Evolutionary conservation across 1,284 basidiomycete species (phyloP), one percentile per base, ranked within the genome.

Genomic region (Xerocomus nothofagi): DNA sequence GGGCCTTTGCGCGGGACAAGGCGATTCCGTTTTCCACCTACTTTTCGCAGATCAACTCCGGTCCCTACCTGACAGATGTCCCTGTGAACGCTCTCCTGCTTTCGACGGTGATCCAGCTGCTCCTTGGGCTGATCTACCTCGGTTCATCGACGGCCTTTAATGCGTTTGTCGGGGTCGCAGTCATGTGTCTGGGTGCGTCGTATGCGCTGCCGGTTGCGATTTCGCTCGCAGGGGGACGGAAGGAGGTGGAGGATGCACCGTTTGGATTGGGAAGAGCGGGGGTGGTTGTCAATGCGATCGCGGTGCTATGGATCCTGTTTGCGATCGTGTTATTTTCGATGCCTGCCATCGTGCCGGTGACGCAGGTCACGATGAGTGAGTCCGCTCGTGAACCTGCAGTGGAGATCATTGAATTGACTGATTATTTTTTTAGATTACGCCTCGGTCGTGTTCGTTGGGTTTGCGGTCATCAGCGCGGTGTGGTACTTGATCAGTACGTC

Each of bases 1-100:
- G 82, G 72, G 80, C 81, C 31, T 88, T 90, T 56, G 85, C 86
- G 0, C 74, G 85, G 1, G 88, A 90, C 67, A 71, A 74, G 46
- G 86, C 83, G 8, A 74, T 88, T 18, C 84, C 84, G 2, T 78
- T 84, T 57, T 76, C 79, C 24, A 41, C 48, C 3, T 61, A 74
- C 41, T 82, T 87, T 61, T 65, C 79, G 2, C 69, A 67, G 27
- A 72, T 84, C 55, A 75, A 79, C 57, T n/a, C n/a, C n/a, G n/a
- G n/a, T n/a, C 51, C 51, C 31, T 69, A 44, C 42, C 49, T 68
- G 37, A 32, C 55, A 2, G 76, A 76, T 47, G 76, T 84, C 3
- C 81, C 80, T 0, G 65, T 80, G 34, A 79, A 80, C 43, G 79
- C 84, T 0, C 77, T 88, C 47, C 60, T 84, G 3, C 69, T 88